phyloP scores from a whole-genome alignment of 2,329 filamentous ascomycete genomes.

The Phoma herbarum region DNA sequence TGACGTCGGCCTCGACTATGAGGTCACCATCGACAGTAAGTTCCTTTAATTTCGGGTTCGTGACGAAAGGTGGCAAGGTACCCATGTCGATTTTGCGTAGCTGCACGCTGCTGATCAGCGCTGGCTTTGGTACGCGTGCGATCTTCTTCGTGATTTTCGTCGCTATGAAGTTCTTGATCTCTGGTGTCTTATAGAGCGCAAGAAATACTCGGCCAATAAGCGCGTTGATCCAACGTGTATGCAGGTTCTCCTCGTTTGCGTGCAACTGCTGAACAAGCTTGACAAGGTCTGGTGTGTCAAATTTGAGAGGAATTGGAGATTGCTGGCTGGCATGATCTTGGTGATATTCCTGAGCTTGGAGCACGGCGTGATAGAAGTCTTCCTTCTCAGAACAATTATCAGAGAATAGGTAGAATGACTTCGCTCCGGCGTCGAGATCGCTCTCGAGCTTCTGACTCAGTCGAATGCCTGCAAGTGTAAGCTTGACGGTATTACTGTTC shows the following conservation, averaged over 20 bases:
- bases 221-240: slow-evolving; percentile 94
- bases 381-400: slow-evolving; percentile 97
- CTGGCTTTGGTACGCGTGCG: slow-evolving; percentile 87
- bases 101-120: slow-evolving; percentile 85
- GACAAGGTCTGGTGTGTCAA: slow-evolving; percentile 87
- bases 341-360: slow-evolving; percentile 81
- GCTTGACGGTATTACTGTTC: not conserved
- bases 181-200: slow-evolving; percentile 82
- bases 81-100: slow-evolving; percentile 86
- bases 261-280: slow-evolving; percentile 89
- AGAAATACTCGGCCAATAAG: slow-evolving; percentile 88
- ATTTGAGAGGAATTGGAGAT: slow-evolving; percentile 75
- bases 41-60: slow-evolving; percentile 86
- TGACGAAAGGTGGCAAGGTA: slow-evolving; percentile 85
- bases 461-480: slow-evolving; percentile 62
- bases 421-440: slow-evolving; percentile 68
- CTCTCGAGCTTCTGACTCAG: slow-evolving; percentile 71
- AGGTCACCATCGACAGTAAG: slow-evolving; percentile 92
- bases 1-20: slow-evolving; percentile 83
- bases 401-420: slow-evolving; percentile 92
- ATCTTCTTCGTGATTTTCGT: slow-evolving; percentile 97
- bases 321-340: slow-evolving; percentile 60
- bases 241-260: slow-evolving; percentile 87
- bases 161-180: slow-evolving; percentile 80
- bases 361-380: slow-evolving; percentile 94